Base-by-base conservation (phyloP, 1,284 basidiomycete genomes). In the Ceratobasidium sp. region DNA sequence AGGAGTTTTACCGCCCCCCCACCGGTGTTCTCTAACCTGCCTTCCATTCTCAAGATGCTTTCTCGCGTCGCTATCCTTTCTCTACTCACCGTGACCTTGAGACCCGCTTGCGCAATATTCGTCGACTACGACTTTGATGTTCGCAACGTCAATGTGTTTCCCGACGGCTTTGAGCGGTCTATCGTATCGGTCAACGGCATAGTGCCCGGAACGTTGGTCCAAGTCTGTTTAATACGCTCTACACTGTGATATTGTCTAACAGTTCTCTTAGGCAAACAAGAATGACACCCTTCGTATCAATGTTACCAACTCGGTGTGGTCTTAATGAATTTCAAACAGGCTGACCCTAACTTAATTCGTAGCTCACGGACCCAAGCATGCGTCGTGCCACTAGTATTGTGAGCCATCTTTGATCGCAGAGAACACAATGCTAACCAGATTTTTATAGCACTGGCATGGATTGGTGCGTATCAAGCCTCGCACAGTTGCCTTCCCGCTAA, bases 141-240 rank as follows among this genome's bases (percentile, higher is more conserved):
- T 25, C 35, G 50, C 52, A 67, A 67, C 38, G 62, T 67, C n/a
- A 53, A 54, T 17, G 62, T 40, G 7, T 49, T 50, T 43, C 62
- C 62, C 15, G 62, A 67, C 49, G 62, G 62, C 50, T 67, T 67
- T 42, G 12, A 29, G 50, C 62, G 62, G 53, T 67, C 62, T 50
- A 50, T 67, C 43, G 62, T 67, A n/a, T 45, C 62, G 12, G 62
- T 67, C 62, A 67, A 67, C 35, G 62, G 62, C 17, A 35, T 53
- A 5, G 40, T 67, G n/a, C 62, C 62, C 1, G 62, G 62, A 20
- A 67, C 49, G 29, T 38, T 67, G n/a, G 54, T 67, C 50, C 42
- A 34, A 17, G 62, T 67, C n/a, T 7, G 52, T 6, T 12, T 22
- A 31, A 32, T 15, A 22, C 12, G 1, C 7, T 43, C 15, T 20